A percentile compares a stretch with the other conserved stretches of the same genome.
These are phyloP conservation scores for Amniculicola lignicola DNA, from an alignment of 495 filamentous ascomycete genomes.

Conservation along the genomic window DNA sequence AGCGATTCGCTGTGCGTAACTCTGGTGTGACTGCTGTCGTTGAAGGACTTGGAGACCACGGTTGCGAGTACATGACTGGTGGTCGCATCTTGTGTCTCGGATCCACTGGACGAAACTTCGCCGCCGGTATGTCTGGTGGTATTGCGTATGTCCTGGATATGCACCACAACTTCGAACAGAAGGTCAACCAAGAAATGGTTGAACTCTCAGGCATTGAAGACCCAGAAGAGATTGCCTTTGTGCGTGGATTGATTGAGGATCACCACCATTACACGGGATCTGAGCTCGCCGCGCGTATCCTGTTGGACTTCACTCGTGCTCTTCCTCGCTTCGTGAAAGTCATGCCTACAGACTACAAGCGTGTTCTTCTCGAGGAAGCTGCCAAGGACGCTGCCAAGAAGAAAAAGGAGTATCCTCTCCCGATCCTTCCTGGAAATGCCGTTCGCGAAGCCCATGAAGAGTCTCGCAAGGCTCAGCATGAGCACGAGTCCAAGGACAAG, in stretches of 20 bases:
- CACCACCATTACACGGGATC: conserved; percentile 99
- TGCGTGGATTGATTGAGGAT: conserved; percentile 93
- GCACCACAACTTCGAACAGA: conserved; percentile 84
- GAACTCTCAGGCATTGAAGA: conserved; percentile 87
- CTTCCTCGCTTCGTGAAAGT: conserved; percentile 93
- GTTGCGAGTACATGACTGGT: conserved; percentile 99
- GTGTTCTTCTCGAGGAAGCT: conserved; percentile 81
- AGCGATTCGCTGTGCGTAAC: conserved; percentile 97
- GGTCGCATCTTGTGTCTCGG: conserved; percentile 89
- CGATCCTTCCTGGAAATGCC: conserved; percentile 64
- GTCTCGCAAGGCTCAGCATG: conserved; percentile 60
- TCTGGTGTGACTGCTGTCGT: conserved; percentile 95
- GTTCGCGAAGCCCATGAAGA: conserved; percentile 49
- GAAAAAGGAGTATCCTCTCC: conserved; percentile 76
- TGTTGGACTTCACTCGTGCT: conserved; percentile 95
- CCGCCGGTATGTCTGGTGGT: conserved; percentile 98
- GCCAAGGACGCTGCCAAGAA: conserved; percentile 81
- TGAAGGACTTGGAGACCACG: conserved; percentile 96
- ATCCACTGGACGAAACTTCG: conserved; percentile 96
- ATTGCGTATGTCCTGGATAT: conserved; percentile 97
- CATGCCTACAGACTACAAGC: conserved; percentile 95
- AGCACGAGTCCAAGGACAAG: conserved; percentile 51
- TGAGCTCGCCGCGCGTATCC: conserved; percentile 88
- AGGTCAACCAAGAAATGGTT: conserved; percentile 99
- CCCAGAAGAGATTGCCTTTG: conserved; percentile 85